Conservation (phyloP, 2,329 filamentous ascomycete species). For the Myriangium duriaei region DNA sequence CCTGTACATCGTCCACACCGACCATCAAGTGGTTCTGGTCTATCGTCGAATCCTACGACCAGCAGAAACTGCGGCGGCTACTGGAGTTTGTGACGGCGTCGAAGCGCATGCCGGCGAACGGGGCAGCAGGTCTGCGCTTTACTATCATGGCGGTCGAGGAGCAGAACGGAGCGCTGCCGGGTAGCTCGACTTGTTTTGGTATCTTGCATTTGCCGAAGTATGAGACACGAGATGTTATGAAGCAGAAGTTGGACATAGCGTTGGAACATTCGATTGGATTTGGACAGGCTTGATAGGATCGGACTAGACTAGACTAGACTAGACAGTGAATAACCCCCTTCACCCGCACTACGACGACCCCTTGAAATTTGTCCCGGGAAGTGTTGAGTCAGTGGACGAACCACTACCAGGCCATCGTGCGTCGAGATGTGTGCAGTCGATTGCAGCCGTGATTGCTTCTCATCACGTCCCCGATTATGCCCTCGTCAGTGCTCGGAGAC, state of each 20-base stretch:
- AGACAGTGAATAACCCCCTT: too few species aligned
- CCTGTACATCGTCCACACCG: constrained; percentile 54
- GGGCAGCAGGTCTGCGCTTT: constrained; percentile 71
- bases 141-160: constrained; percentile 66
- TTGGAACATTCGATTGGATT: constrained; percentile 50
- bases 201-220: constrained; percentile 80
- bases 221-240: constrained; percentile 53
- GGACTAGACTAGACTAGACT: too few species aligned
- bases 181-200: constrained; percentile 86
- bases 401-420: too few species aligned
- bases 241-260: constrained; percentile 67
- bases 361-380: too few species aligned
- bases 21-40: constrained; percentile 75
- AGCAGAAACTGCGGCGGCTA: constrained; percentile 59
- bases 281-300: constrained; percentile 13
- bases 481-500: too few species aligned
- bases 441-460: too few species aligned
- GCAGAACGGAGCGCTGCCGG: constrained; percentile 55
- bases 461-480: too few species aligned
- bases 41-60: constrained; percentile 55
- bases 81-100: constrained; percentile 93
- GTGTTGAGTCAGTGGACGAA: too few species aligned
- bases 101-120: constrained; percentile 79
- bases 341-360: too few species aligned
- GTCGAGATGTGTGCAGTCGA: too few species aligned